Base-by-base conservation (phyloP, 2,329 filamentous ascomycete species). In the Orbilia blumenaviensis region DNA sequence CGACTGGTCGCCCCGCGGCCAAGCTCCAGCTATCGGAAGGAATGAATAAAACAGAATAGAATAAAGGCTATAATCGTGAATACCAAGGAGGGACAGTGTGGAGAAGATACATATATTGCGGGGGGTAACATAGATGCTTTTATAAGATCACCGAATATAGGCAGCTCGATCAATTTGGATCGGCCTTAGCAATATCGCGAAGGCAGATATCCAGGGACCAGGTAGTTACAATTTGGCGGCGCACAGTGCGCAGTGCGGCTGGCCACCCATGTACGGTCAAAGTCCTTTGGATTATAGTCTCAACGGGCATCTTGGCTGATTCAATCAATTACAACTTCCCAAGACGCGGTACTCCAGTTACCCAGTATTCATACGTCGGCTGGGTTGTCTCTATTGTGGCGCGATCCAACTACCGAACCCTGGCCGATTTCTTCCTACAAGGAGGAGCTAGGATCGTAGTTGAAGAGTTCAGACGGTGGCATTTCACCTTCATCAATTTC, bases 401-500 rank as follows among this genome's bases (percentile, higher is more conserved):
- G 36, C 56, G 27, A 32, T 56, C 56, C n/a, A n/a, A n/a, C n/a
- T n/a, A n/a, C n/a, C 36, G 36, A 61, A 61, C n/a, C 56, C 38
- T 29, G 12, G 12, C 38, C 36, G 32, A 61, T 38, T 56, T 25
- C n/a, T n/a, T 56, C 52, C 32, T 36, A 14, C 10, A 32, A 56
- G 38, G 16, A 21, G 12, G 18, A 25, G 32, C 29, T 56, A 34
- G 32, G 50, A 38, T 16, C n/a, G 36, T 14, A 56, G 32, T 18
- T 25, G 52, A 38, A 56, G 52, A 56, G 52, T 56, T 56, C 52
- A 56, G 52, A 56, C 52, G 52, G 52, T 56, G 52, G 52, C 52
- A 56, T 56, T 56, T 10, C 32, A 36, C 52, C 32, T 56, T 56
- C 32, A 8, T 23, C 52, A 56, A 56, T 56, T 56, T 56, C 32